These are phyloP conservation scores for Globomyces sp. DNA, from an alignment of 371 early-diverging fungal genomes.

Conservation along the genomic window DNA sequence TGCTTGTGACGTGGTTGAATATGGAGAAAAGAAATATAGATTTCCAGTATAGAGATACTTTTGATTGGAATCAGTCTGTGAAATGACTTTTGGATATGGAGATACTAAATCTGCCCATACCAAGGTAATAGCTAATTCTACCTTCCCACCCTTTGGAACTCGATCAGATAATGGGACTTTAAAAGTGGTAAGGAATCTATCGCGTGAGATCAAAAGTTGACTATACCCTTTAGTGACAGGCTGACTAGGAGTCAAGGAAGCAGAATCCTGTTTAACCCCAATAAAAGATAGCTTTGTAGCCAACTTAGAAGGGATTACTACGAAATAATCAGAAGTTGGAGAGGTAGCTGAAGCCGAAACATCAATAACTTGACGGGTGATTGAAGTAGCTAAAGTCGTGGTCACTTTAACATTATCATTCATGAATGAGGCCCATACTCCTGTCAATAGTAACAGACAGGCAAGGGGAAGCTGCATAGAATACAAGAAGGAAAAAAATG, in stretches of 20 bases:
- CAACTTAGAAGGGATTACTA: slow-evolving; percentile 50
- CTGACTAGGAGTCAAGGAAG: too few species aligned
- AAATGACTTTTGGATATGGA: slow-evolving; percentile 71
- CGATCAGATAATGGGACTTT: slow-evolving; percentile 39
- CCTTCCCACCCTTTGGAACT: slow-evolving; percentile 60
- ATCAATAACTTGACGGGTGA: neutral
- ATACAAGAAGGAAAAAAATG: neutral
- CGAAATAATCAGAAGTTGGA: neutral
- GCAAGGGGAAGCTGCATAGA: too few species aligned
- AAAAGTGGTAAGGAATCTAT: too few species aligned
- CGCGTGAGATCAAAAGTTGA: too few species aligned
- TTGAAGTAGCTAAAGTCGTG: slow-evolving; percentile 6
- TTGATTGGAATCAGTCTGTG: slow-evolving; percentile 67
- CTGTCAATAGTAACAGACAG: too few species aligned
- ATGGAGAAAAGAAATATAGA: slow-evolving; percentile 63
- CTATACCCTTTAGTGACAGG: too few species aligned
- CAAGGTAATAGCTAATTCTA: slow-evolving; percentile 65
- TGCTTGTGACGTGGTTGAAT: slow-evolving; percentile 66
- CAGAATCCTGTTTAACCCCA: too few species aligned
- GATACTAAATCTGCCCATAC: slow-evolving; percentile 55
- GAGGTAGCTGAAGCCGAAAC: slow-evolving; percentile 1
- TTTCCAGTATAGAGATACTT: slow-evolving; percentile 61
- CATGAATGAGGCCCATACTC: neutral
- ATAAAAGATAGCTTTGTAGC: slow-evolving; percentile 16
- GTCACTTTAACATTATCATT: slow-evolving; percentile 12